Evolutionary conservation across 202 grass and related monocot species (phyloP).

Genomic region (Saccharum hybrid): DNA sequence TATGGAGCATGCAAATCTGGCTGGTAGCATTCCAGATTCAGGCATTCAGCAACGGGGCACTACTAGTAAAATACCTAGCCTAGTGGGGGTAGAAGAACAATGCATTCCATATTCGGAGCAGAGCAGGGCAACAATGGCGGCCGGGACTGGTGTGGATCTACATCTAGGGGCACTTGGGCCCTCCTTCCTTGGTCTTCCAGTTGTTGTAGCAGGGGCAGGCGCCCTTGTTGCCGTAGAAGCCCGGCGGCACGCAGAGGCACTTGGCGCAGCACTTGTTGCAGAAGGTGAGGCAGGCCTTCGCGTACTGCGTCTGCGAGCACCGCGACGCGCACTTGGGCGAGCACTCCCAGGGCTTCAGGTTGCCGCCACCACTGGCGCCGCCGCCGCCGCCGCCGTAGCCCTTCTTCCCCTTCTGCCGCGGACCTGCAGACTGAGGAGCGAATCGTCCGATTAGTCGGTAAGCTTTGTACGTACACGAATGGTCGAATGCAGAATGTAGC

Average conservation of each 20-base stretch:
- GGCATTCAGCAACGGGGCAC: too few relatives aligned
- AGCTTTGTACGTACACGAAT: neutral
- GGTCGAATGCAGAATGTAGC: neutral
- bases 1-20: neutral
- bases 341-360: constrained; percentile 50
- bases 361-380: neutral
- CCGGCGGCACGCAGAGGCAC: constrained; percentile 67
- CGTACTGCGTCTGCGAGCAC: constrained; percentile 60
- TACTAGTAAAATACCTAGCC: neutral
- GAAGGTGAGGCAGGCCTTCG: constrained; percentile 65
- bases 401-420: neutral
- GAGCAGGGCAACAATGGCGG: too few relatives aligned
- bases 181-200: constrained; percentile 77
- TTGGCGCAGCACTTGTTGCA: constrained; percentile 74
- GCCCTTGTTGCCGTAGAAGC: constrained; percentile 66
- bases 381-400: neutral
- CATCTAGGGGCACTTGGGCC: constrained; percentile 63
- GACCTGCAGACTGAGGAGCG: neutral
- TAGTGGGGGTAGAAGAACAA: neutral
- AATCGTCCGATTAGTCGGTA: neutral
- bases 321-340: constrained; percentile 42
- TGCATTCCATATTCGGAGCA: neutral
- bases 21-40: neutral
- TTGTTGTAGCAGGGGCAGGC: constrained; percentile 73
- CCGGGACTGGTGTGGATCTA: neutral